Evolutionary conservation across 495 filamentous ascomycete genomes (phyloP).

Genomic region (Xylaria cubensis): DNA sequence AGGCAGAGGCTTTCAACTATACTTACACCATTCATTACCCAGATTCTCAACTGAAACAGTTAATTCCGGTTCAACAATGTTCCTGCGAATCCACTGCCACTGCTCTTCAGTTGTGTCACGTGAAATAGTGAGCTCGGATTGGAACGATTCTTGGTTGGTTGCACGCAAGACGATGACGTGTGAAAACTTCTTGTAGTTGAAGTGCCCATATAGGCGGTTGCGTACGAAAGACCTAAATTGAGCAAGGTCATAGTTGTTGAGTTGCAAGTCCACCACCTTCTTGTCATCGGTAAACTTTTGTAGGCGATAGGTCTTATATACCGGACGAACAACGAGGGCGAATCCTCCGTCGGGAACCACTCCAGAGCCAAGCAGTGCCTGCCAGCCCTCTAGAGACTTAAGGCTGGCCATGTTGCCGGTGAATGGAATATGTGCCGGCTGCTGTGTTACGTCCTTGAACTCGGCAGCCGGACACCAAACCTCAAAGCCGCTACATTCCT

Average conservation of each 20-base stretch:
- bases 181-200: neutral
- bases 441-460: slow-evolving; percentile 13
- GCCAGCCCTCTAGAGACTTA: neutral
- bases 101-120: slow-evolving; percentile 30
- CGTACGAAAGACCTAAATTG: neutral
- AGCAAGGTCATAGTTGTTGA: neutral
- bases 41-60: slow-evolving; percentile 24
- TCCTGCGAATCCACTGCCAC: slow-evolving; percentile 36
- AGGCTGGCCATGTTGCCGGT: neutral
- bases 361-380: neutral
- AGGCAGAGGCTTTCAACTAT: neutral
- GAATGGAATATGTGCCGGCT: slow-evolving; percentile 2
- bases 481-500: slow-evolving; percentile 13
- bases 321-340: slow-evolving; percentile 16
- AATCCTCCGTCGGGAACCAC: neutral
- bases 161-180: slow-evolving; percentile 27
- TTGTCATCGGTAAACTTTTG: neutral
- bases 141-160: slow-evolving; percentile 17
- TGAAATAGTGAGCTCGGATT: slow-evolving; percentile 27
- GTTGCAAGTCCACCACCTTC: neutral
- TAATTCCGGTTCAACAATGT: slow-evolving; percentile 34
- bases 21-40: slow-evolving; percentile 35
- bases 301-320: slow-evolving; percentile 14
- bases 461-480: slow-evolving; percentile 16
- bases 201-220: slow-evolving; percentile 18